Base-by-base conservation (phyloP, 805 yeast species). In the Kluyveromyces siamensis region DNA sequence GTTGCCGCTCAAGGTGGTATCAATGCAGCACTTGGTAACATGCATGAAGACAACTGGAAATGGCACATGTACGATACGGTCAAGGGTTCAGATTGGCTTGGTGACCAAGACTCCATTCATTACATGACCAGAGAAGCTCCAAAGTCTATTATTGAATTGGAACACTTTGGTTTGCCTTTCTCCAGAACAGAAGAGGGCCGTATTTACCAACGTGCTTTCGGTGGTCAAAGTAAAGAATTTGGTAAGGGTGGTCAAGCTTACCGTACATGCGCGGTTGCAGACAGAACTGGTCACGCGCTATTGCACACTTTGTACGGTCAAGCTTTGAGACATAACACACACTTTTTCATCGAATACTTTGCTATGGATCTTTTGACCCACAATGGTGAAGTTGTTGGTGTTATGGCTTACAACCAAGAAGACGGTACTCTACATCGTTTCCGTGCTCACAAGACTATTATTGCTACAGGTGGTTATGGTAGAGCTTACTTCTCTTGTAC, bases 31-130 rank as follows among this genome's bases (percentile, higher is more conserved):
- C 77, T 91, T 56, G 99, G 98, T 59, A 91, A 91, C 77, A 91
- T 91, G 96, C 98, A 93, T 75, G 77, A 80, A 59, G 99, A 91
- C 71, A 90, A 90, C 75, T 91, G 99, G 99, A 95, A 87, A 71
- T 93, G 98, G 97, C 99, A 91, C 72, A 90, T 91, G 97, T 91
- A 93, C 72, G 99, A 91, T 68, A 91, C 99, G 61, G 98, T 91
- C 61, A 91, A 91, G 74, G 99, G 99, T 55, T 89, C 97, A 9
- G 99, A 91, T 73, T 91, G 99, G 99, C 81, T 91, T 55, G 99
- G 99, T 65, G 99, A 91, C 72, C 99, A 91, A 75, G 99, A 91
- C 67, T 96, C 98, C 48, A 91, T 93, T 67, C 98, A 91, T 73
- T 91, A 91, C 74, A 91, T 91, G 99, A 91, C 99, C 50, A 83